Conservation (phyloP, 495 filamentous ascomycete species). For the Annulohypoxylon nitens region DNA sequence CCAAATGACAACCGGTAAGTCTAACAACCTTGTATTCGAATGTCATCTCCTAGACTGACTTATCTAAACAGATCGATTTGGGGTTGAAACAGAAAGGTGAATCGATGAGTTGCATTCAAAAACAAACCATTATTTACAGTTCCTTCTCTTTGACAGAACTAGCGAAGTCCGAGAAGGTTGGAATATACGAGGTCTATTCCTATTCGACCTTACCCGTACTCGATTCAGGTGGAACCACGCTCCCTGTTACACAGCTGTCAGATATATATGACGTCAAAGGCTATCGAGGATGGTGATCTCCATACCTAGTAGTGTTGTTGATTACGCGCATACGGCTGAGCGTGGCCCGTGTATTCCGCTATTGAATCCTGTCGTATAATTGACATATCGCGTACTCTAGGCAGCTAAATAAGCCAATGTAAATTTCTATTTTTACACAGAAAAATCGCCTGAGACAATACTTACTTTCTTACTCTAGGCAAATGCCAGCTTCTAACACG, state of each 20-base stretch:
- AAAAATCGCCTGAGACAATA: not conserved
- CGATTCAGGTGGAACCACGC: not conserved
- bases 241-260: not conserved
- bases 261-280: not conserved
- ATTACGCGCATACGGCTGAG: not conserved
- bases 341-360: not conserved
- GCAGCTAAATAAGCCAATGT: not conserved
- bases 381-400: not conserved
- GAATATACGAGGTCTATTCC: not conserved
- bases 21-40: not conserved
- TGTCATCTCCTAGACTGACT: not conserved
- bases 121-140: not conserved
- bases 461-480: not conserved
- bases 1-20: not conserved
- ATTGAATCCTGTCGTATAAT: constrained; percentile 5
- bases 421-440: not conserved
- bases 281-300: not conserved
- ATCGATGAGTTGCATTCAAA: not conserved
- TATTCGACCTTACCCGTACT: not conserved
- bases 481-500: not conserved
- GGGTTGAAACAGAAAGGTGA: no score
- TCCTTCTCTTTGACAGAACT: no score
- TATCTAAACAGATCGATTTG: not conserved
- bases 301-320: not conserved
- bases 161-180: not conserved